Percentiles rank a stretch among this genome's conserved stretches.
Conservation (phyloP, 306 rosid species). For the Hippophae tibetana region DNA sequence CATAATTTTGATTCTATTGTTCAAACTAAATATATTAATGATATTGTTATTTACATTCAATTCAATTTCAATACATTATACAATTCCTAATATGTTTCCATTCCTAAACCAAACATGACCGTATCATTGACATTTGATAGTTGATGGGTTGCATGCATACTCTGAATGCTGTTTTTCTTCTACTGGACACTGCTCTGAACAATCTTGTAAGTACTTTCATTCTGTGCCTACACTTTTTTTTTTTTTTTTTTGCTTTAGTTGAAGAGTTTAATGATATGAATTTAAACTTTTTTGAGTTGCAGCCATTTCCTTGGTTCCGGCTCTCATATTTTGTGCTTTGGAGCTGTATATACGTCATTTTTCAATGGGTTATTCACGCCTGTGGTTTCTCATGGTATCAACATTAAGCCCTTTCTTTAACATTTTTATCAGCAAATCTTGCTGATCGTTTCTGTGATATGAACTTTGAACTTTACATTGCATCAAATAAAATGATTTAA, state of each 20-base stretch:
- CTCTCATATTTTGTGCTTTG: constrained; percentile 61
- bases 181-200: constrained; percentile 58
- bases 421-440: too few relatives aligned
- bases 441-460: too few relatives aligned
- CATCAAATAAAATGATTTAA: too few relatives aligned
- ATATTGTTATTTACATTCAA: too few relatives aligned
- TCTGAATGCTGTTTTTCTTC: constrained; percentile 52
- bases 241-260: background rate
- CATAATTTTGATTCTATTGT: too few relatives aligned
- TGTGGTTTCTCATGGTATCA: constrained; percentile 38
- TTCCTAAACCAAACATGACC: too few relatives aligned
- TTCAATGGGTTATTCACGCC: constrained; percentile 65
- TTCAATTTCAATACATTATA: too few relatives aligned
- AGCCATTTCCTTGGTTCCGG: constrained; percentile 83
- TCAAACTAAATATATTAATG: too few relatives aligned
- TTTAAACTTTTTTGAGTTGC: constrained; percentile 1
- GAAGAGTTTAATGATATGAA: background rate
- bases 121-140: constrained; percentile 41
- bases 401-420: too few relatives aligned
- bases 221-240: background rate
- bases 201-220: constrained; percentile 49
- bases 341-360: constrained; percentile 52
- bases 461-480: too few relatives aligned
- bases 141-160: constrained; percentile 71
- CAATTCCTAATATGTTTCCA: too few relatives aligned